Conservation (phyloP, 208 protist genomes). For the Histomonas meleagridis region DNA sequence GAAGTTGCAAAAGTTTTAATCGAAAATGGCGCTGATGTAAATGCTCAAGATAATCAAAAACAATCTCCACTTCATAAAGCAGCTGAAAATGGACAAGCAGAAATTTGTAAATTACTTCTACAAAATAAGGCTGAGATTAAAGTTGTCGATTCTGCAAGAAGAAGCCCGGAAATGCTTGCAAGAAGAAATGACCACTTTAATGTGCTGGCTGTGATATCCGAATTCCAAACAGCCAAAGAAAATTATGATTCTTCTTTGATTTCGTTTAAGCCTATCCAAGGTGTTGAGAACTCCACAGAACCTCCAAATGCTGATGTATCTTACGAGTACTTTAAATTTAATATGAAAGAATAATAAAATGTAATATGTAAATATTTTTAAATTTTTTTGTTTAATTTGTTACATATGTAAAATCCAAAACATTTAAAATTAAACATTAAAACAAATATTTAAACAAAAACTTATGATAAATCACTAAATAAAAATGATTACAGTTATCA, state of each 20-base stretch:
- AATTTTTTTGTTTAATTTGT: too few relatives aligned
- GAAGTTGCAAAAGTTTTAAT: not conserved
- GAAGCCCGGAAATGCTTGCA: not conserved
- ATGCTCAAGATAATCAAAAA: constrained; percentile 12
- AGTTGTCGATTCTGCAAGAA: not conserved
- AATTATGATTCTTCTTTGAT: not conserved
- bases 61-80: not conserved
- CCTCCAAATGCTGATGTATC: too few relatives aligned
- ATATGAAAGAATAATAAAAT: too few relatives aligned
- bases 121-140: not conserved
- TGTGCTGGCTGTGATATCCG: not conserved
- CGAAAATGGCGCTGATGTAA: not conserved
- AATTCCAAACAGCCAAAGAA: not conserved
- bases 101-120: not conserved
- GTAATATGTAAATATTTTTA: too few relatives aligned
- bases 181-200: not conserved
- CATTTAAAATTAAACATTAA: too few relatives aligned
- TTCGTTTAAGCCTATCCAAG: not conserved
- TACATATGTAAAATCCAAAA: too few relatives aligned
- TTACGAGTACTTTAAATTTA: too few relatives aligned
- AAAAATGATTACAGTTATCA: too few relatives aligned
- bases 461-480: too few relatives aligned
- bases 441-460: too few relatives aligned
- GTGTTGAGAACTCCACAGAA: not conserved
- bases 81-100: not conserved